Evolutionary conservation across 1,284 basidiomycete species (phyloP).

Genomic region (Malassezia vespertilionis): DNA sequence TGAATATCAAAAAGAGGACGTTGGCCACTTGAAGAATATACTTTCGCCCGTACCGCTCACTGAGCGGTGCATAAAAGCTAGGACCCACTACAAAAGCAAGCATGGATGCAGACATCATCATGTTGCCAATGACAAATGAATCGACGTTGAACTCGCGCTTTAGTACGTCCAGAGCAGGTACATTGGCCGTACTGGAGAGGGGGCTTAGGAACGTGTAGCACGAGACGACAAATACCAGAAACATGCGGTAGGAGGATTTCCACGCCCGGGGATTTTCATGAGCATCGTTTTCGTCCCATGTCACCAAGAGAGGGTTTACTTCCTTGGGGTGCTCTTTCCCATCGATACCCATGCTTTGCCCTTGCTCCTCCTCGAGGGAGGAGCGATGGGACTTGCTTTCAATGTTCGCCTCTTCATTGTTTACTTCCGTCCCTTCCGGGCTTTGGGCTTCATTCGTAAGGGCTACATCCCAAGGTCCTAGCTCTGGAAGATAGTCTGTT

Average conservation of each 20-base stretch:
- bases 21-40: constrained; percentile 5
- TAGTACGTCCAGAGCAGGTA: constrained; percentile 6
- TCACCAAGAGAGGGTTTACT: background rate
- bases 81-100: constrained; percentile 9
- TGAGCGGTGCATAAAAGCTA: constrained; percentile 6
- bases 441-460: too few relatives aligned
- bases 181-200: constrained; percentile 8
- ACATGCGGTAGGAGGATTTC: background rate
- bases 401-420: too few relatives aligned
- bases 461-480: too few relatives aligned
- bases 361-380: too few relatives aligned
- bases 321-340: too few relatives aligned
- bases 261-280: constrained; percentile 11
- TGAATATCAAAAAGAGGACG: constrained; percentile 14
- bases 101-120: constrained; percentile 14
- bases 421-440: too few relatives aligned
- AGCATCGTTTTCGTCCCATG: constrained; percentile 6
- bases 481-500: too few relatives aligned
- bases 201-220: constrained; percentile 10
- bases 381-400: too few relatives aligned
- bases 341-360: too few relatives aligned
- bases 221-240: constrained; percentile 6
- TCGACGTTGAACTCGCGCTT: background rate
- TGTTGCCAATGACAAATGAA: background rate
- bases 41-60: constrained; percentile 13